Evolutionary conservation across 2,329 filamentous ascomycete species (phyloP).

Genomic region (Microcyclospora pomicola): DNA sequence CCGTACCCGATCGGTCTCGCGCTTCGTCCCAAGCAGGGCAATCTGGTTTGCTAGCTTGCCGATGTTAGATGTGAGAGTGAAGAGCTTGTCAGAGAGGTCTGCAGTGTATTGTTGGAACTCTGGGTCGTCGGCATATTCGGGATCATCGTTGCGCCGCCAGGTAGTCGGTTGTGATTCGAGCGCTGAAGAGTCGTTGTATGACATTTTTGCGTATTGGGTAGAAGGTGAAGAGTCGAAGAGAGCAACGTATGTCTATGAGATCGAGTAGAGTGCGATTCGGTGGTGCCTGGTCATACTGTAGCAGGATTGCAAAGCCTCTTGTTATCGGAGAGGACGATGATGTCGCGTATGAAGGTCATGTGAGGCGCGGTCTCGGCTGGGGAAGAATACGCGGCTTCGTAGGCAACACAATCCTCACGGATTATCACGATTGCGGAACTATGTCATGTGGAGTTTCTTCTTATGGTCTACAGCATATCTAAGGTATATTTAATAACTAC

Average conservation of each 20-base stretch:
- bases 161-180: constrained; percentile 67
- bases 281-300: too few species aligned
- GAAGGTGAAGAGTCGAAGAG: neutral
- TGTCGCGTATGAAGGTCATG: too few species aligned
- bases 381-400: too few species aligned
- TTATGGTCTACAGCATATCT: too few species aligned
- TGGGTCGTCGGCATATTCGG: constrained; percentile 77
- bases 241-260: neutral
- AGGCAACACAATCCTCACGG: too few species aligned
- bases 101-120: constrained; percentile 76
- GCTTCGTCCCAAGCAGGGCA: constrained; percentile 70
- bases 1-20: constrained; percentile 79
- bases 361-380: too few species aligned
- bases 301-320: too few species aligned
- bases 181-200: constrained; percentile 73
- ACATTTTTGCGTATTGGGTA: constrained; percentile 45
- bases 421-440: too few species aligned
- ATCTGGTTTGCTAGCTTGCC: constrained; percentile 74
- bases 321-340: too few species aligned
- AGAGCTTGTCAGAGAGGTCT: constrained; percentile 74
- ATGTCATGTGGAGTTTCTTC: too few species aligned
- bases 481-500: too few species aligned
- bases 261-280: neutral
- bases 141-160: constrained; percentile 53
- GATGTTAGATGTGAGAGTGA: constrained; percentile 78